Evolutionary conservation across 768 basidiomycete genomes (phyloP).

Genomic region (Psilocybe tampanensis): DNA sequence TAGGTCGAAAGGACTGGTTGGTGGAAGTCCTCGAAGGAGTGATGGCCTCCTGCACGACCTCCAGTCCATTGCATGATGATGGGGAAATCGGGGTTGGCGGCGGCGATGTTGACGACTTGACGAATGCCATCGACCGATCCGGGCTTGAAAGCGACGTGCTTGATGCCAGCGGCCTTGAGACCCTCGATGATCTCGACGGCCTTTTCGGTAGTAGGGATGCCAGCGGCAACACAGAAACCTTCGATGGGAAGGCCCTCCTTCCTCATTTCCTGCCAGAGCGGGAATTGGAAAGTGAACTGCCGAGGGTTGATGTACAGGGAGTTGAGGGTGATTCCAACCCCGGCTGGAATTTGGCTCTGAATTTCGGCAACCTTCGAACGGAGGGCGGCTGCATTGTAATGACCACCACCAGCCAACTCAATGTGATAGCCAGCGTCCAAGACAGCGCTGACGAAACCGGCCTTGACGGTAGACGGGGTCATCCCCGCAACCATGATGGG

Average conservation of each 20-base stretch:
- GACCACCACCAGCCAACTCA: conserved; percentile 97
- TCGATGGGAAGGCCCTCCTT: conserved; percentile 94
- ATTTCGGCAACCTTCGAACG: conserved; percentile 94
- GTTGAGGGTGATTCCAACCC: conserved; percentile 93
- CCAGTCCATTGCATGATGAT: conserved; percentile 99
- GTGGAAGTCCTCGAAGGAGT: conserved; percentile 98
- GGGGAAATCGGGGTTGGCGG: conserved; percentile 93
- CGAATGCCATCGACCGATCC: conserved; percentile 97
- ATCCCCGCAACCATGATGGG: conserved; percentile 99
- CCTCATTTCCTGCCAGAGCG: conserved; percentile 97
- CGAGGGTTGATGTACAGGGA: conserved; percentile 97
- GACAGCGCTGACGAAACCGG: conserved; percentile 92
- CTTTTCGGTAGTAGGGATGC: conserved; percentile 96
- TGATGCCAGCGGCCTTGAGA: conserved; percentile 82
- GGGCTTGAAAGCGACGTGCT: conserved; percentile 97
- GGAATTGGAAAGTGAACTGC: conserved; percentile 96
- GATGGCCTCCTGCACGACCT: conserved; percentile 97
- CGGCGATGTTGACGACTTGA: conserved; percentile 95
- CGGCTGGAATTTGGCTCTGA: conserved; percentile 78
- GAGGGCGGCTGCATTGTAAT: conserved; percentile 90
- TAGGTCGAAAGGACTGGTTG: conserved; percentile 94
- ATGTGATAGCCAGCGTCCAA: conserved; percentile 94
- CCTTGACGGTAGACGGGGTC: conserved; percentile 97
- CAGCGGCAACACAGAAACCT: conserved; percentile 99
- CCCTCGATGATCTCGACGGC: conserved; percentile 94